phyloP scores from a whole-genome alignment of 208 protist genomes.

The Leishmania aethiopica region DNA sequence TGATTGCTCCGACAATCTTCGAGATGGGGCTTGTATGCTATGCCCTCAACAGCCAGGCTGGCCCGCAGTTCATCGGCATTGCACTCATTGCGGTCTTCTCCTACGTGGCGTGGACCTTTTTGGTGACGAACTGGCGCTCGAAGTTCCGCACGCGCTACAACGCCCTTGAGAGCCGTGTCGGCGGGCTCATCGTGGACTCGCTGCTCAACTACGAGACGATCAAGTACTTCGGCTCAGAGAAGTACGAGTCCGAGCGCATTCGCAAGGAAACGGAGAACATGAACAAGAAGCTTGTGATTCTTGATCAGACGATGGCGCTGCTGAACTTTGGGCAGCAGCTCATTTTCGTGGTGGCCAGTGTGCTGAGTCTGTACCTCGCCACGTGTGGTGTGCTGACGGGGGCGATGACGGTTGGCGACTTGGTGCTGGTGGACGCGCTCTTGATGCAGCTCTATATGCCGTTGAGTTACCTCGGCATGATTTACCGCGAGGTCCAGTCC shows the following conservation, averaged over 20 bases:
- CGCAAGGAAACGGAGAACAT: slow-evolving; percentile 69
- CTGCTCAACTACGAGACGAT: slow-evolving; percentile 96
- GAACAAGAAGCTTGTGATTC: slow-evolving; percentile 78
- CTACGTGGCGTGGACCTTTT: slow-evolving; percentile 90
- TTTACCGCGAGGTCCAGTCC: slow-evolving; percentile 94
- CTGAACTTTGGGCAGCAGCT: slow-evolving; percentile 95
- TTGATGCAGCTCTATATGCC: slow-evolving; percentile 96
- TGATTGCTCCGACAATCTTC: slow-evolving; percentile 93
- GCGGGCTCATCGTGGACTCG: slow-evolving; percentile 90
- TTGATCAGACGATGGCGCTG: slow-evolving; percentile 89
- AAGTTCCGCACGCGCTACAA: slow-evolving; percentile 92
- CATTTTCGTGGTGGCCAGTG: slow-evolving; percentile 91
- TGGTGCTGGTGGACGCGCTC: slow-evolving; percentile 94
- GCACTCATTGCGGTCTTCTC: slow-evolving; percentile 78
- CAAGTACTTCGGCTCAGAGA: slow-evolving; percentile 94
- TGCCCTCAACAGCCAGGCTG: slow-evolving; percentile 84
- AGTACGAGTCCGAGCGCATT: slow-evolving; percentile 82
- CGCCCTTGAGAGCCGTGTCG: slow-evolving; percentile 87
- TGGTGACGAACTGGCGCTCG: slow-evolving; percentile 90
- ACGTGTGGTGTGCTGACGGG: slow-evolving; percentile 82
- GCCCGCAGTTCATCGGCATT: slow-evolving; percentile 84
- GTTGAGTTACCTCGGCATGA: slow-evolving; percentile 97
- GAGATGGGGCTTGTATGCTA: slow-evolving; percentile 92
- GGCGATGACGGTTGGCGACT: slow-evolving; percentile 93
- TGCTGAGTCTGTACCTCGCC: slow-evolving; percentile 83